phyloP scores from a whole-genome alignment of 129 eudicot genomes.

The Helichrysum umbraculigerum region DNA sequence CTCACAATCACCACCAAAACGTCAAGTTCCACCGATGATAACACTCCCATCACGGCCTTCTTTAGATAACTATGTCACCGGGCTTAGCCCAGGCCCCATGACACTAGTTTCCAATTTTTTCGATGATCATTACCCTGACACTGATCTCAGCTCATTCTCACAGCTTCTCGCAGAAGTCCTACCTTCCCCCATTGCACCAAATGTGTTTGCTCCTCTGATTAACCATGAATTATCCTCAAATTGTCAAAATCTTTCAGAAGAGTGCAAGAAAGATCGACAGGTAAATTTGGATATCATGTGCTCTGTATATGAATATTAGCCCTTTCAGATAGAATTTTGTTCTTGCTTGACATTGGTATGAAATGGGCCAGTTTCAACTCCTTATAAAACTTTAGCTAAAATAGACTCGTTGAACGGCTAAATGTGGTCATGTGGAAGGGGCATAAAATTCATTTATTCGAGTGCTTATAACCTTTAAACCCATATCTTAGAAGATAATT shows the following conservation, averaged over 20 bases:
- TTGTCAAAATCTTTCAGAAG: background rate
- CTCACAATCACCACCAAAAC: background rate
- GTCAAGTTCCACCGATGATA: constrained; percentile 22
- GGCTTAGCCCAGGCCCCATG: constrained; percentile 39
- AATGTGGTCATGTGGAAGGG: background rate
- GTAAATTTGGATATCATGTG: background rate
- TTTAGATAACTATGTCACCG: constrained; percentile 5
- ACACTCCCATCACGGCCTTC: constrained; percentile 26
- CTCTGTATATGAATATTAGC: background rate
- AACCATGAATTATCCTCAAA: constrained; percentile 1
- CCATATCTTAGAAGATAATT: background rate
- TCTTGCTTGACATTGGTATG: background rate
- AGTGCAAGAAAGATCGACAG: background rate
- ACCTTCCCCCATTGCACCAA: constrained; percentile 1
- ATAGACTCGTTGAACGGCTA: background rate
- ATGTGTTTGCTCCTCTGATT: background rate
- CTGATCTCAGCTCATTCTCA: constrained; percentile 24
- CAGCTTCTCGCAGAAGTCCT: constrained; percentile 23
- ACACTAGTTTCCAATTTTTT: constrained; percentile 38
- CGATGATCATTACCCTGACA: constrained; percentile 29
- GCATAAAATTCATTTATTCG: background rate
- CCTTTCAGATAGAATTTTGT: background rate
- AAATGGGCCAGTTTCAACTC: background rate
- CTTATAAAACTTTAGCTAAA: background rate
- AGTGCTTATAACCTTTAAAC: background rate